Percentiles rank a stretch among this genome's conserved stretches.
These are phyloP conservation scores for Gracilaria gracilis DNA, from an alignment of 23 red algal species.

Conservation along the genomic window DNA sequence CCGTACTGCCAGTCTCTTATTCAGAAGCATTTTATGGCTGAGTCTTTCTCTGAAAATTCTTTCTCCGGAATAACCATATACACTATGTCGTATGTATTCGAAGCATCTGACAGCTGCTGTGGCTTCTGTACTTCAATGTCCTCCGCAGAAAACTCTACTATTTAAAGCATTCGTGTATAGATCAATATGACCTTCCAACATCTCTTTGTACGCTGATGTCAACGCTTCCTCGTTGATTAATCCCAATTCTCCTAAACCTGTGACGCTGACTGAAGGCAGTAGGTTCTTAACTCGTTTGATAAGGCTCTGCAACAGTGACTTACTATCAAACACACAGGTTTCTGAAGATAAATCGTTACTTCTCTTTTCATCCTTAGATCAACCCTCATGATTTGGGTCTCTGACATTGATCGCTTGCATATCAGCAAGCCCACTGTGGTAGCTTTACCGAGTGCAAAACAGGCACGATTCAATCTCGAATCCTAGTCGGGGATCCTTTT, in stretches of 20 bases:
- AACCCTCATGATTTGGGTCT: neutral
- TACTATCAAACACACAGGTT: neutral
- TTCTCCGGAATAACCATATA: neutral
- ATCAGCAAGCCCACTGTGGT: neutral
- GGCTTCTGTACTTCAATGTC: slow-evolving; percentile 4
- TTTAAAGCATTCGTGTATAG: slow-evolving; percentile 7
- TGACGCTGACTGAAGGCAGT: neutral
- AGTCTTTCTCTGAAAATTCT: neutral
- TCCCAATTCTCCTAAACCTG: neutral
- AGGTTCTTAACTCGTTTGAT: neutral
- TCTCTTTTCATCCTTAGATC: too few species aligned
- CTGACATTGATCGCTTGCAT: neutral
- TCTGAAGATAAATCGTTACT: neutral
- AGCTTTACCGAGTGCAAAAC: slow-evolving; percentile 26
- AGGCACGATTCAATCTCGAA: slow-evolving; percentile 23
- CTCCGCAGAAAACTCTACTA: neutral
- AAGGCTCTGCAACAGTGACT: neutral
- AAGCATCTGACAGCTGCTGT: slow-evolving; percentile 5
- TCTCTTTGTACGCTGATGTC: neutral
- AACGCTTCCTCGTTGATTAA: neutral
- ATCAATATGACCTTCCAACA: slow-evolving; percentile 11
- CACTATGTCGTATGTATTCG: slow-evolving; percentile 47
- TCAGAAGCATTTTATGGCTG: neutral
- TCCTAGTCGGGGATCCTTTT: slow-evolving; percentile 21
- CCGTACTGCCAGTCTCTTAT: neutral